phyloP scores from a whole-genome alignment of 768 basidiomycete genomes.

The Nidula microcarpa region DNA sequence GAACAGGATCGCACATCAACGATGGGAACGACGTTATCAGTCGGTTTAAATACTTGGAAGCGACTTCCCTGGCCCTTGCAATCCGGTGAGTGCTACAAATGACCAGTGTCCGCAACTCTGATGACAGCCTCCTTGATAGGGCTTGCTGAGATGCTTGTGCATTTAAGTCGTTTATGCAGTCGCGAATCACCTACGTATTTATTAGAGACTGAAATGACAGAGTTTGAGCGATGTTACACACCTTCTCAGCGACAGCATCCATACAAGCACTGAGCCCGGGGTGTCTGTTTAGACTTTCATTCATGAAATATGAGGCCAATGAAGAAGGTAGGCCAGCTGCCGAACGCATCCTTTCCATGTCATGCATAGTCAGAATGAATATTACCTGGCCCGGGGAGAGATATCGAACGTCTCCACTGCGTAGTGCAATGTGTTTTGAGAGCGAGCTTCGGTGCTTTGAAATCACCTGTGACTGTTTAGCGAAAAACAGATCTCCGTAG shows the following conservation, averaged over 20 bases:
- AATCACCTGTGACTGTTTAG: constrained; percentile 49
- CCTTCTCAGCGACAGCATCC: constrained; percentile 86
- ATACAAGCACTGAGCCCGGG: constrained; percentile 68
- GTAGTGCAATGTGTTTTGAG: constrained; percentile 60
- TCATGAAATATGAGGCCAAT: constrained; percentile 82
- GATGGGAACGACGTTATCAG: constrained; percentile 92
- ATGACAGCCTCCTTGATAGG: constrained; percentile 62
- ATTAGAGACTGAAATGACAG: constrained; percentile 4
- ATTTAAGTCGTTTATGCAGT: constrained; percentile 70
- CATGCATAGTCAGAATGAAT: constrained; percentile 81
- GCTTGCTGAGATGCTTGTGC: constrained; percentile 76
- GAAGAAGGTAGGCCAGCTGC: constrained; percentile 77
- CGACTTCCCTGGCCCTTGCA: constrained; percentile 76
- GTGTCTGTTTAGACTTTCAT: constrained; percentile 78
- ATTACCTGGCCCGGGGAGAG: constrained; percentile 82
- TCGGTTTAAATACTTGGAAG: constrained; percentile 78
- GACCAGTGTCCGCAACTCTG: constrained; percentile 74
- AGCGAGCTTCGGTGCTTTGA: constrained; percentile 64
- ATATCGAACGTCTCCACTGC: constrained; percentile 64
- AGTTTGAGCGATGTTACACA: constrained; percentile 16
- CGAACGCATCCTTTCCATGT: constrained; percentile 85
- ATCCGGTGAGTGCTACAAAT: constrained; percentile 80
- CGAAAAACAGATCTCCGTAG: not conserved
- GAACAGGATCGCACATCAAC: constrained; percentile 83
- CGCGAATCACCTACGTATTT: constrained; percentile 65